phyloP scores from a whole-genome alignment of 2,329 filamentous ascomycete genomes.

The Clonostachys sp. region DNA sequence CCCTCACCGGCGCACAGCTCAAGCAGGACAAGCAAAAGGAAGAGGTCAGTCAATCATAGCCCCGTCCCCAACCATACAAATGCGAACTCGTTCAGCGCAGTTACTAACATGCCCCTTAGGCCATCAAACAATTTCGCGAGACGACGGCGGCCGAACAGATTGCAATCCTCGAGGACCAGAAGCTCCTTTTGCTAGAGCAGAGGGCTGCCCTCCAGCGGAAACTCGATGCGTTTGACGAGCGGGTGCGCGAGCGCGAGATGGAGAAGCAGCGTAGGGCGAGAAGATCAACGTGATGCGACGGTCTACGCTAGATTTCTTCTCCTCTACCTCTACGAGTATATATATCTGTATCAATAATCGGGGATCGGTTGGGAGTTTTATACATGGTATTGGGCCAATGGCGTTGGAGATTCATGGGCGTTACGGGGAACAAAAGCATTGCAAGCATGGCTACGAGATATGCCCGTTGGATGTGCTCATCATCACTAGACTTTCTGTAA shows the following conservation, averaged over 20 bases:
- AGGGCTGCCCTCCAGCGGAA: constrained; percentile 34
- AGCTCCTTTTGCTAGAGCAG: constrained; percentile 28
- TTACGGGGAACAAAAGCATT: too few relatives aligned
- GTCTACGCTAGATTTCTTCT: not conserved
- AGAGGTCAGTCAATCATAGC: constrained; percentile 21
- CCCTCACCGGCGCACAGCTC: constrained; percentile 42
- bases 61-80: not conserved
- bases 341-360: too few relatives aligned
- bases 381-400: too few relatives aligned
- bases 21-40: constrained; percentile 42
- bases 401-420: too few relatives aligned
- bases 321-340: too few relatives aligned
- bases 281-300: not conserved
- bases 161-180: constrained; percentile 34
- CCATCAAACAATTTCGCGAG: constrained; percentile 27
- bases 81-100: not conserved
- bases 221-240: constrained; percentile 29
- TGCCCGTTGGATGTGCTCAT: too few relatives aligned
- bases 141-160: constrained; percentile 37
- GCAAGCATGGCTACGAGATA: too few relatives aligned
- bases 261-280: constrained; percentile 11
- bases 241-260: constrained; percentile 28
- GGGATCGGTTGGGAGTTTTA: too few relatives aligned
- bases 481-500: too few relatives aligned
- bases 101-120: not conserved